Evolutionary conservation across 2,329 filamentous ascomycete species (phyloP).

Genomic region (Trichoderma arundinaceum): DNA sequence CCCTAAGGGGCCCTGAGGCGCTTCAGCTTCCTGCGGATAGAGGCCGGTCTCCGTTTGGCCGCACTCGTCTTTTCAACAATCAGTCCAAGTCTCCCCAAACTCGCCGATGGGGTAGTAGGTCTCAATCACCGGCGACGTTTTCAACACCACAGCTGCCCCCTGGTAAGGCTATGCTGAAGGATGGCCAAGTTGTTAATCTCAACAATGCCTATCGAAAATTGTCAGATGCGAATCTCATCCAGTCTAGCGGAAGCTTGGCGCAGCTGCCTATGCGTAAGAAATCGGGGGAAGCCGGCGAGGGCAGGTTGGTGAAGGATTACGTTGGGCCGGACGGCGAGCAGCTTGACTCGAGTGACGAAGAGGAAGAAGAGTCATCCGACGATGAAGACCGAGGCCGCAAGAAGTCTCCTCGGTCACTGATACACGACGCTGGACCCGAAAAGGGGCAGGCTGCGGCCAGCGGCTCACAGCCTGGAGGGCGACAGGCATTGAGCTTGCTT

Average conservation of each 20-base stretch:
- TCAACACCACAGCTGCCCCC: slow-evolving; percentile 39
- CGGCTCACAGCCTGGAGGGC: slow-evolving; percentile 45
- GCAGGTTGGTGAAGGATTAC: slow-evolving; percentile 72
- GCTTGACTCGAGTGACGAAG: slow-evolving; percentile 72
- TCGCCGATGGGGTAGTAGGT: slow-evolving; percentile 49
- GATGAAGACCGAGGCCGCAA: slow-evolving; percentile 72
- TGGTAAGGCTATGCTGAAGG: slow-evolving; percentile 58
- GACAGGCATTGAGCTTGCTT: slow-evolving; percentile 65
- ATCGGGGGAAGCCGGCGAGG: slow-evolving; percentile 50
- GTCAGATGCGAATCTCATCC: slow-evolving; percentile 72
- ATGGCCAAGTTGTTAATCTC: slow-evolving; percentile 68
- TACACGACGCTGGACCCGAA: slow-evolving; percentile 48
- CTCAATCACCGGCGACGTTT: slow-evolving; percentile 46
- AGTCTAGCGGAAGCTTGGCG: slow-evolving; percentile 67
- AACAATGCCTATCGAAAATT: slow-evolving; percentile 72
- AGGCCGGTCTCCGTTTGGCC: slow-evolving; percentile 50
- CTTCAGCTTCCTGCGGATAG: slow-evolving; percentile 56
- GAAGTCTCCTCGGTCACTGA: slow-evolving; percentile 55
- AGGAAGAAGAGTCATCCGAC: slow-evolving; percentile 66
- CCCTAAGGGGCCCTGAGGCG: slow-evolving; percentile 51
- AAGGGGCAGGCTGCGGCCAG: slow-evolving; percentile 43
- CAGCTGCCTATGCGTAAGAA: slow-evolving; percentile 63
- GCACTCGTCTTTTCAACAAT: slow-evolving; percentile 42
- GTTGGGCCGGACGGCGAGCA: slow-evolving; percentile 69
- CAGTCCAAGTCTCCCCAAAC: slow-evolving; percentile 61